Evolutionary conservation across 805 yeast genomes (phyloP).

Genomic region (Kurtzmaniella cleridarum): DNA sequence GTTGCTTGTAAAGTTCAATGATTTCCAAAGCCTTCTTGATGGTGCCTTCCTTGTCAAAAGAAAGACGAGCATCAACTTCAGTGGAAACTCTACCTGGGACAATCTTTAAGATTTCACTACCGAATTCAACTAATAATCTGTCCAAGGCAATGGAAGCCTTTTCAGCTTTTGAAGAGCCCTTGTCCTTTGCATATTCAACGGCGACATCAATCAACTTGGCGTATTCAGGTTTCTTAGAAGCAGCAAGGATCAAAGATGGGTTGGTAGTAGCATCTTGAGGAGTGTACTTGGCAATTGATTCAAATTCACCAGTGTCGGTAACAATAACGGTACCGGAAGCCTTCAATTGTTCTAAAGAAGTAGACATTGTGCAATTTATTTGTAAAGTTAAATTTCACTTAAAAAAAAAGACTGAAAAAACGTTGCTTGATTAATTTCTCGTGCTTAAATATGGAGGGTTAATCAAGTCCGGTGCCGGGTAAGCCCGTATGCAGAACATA

Average conservation of each 20-base stretch:
- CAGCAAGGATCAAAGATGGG: slow-evolving; percentile 96
- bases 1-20: slow-evolving; percentile 78
- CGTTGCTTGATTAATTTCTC: too few relatives aligned
- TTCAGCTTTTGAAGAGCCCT: slow-evolving; percentile 50
- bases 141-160: slow-evolving; percentile 83
- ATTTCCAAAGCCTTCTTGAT: slow-evolving; percentile 89
- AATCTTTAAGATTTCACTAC: slow-evolving; percentile 84
- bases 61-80: slow-evolving; percentile 97
- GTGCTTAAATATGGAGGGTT: too few relatives aligned
- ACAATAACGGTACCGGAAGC: slow-evolving; percentile 95
- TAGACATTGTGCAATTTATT: slow-evolving; percentile 17
- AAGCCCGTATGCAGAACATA: too few relatives aligned
- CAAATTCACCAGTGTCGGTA: slow-evolving; percentile 98
- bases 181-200: slow-evolving; percentile 69
- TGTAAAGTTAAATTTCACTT: neutral
- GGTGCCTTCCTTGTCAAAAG: slow-evolving; percentile 92
- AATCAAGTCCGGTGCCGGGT: too few relatives aligned
- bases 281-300: slow-evolving; percentile 92
- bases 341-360: slow-evolving; percentile 88
- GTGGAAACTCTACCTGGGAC: slow-evolving; percentile 99
- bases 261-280: slow-evolving; percentile 99
- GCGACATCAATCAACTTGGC: slow-evolving; percentile 88
- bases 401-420: too few relatives aligned
- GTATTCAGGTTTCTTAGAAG: slow-evolving; percentile 85
- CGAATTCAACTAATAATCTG: slow-evolving; percentile 91